Percentiles rank a stretch among this genome's conserved stretches.
Conservation (phyloP, 768 basidiomycete genomes). For the Lactarius pseudohatsudake region DNA sequence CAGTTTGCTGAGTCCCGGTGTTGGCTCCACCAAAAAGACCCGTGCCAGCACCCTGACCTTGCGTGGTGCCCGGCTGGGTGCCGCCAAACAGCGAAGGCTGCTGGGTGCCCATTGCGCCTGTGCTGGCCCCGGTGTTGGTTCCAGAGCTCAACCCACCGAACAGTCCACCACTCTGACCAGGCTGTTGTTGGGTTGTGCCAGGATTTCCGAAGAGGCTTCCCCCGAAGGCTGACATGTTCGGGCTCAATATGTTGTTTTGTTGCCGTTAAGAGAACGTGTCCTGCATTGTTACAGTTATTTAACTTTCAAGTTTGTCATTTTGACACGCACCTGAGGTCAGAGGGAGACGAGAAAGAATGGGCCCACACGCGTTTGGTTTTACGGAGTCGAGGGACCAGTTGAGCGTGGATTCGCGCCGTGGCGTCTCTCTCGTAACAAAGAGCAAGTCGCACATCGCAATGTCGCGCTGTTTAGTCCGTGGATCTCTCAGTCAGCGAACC, state of each 20-base stretch:
- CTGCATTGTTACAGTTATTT: background rate
- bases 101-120: background rate
- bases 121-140: constrained; percentile 5
- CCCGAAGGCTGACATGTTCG: constrained; percentile 24
- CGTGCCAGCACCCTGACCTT: constrained; percentile 13
- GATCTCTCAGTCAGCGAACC: constrained; percentile 18
- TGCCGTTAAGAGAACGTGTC: background rate
- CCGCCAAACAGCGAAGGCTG: constrained; percentile 19
- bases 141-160: constrained; percentile 20
- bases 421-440: background rate
- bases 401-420: too few relatives aligned
- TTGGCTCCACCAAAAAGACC: constrained; percentile 11
- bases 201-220: constrained; percentile 28
- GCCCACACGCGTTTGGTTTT: background rate
- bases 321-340: constrained; percentile 3
- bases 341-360: background rate
- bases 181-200: constrained; percentile 28
- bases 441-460: background rate
- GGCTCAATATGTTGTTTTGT: constrained; percentile 2
- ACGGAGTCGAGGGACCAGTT: too few relatives aligned
- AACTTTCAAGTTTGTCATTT: constrained; percentile 3
- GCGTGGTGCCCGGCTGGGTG: constrained; percentile 12
- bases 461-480: constrained; percentile 16
- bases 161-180: constrained; percentile 30
- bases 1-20: constrained; percentile 18